Percentiles rank a stretch among this genome's conserved stretches.
Evolutionary conservation across 257 asterid species (phyloP).

Genomic region (Solanum virginianum): DNA sequence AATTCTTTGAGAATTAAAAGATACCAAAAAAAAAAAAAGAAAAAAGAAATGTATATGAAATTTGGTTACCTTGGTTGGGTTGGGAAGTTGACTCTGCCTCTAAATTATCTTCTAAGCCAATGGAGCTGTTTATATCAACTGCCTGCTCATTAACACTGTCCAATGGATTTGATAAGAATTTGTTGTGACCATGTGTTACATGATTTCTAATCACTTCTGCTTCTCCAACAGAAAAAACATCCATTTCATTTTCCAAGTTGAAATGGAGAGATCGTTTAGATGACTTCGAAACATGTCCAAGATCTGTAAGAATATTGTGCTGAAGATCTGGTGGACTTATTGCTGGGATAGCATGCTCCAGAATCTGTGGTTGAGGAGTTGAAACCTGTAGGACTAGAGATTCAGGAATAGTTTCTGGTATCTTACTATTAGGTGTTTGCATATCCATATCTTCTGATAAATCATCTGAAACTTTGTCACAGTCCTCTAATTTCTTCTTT

Average conservation of each 20-base stretch:
- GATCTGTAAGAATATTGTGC: neutral
- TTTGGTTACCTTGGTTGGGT: neutral
- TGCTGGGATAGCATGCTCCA: neutral
- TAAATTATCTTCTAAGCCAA: neutral
- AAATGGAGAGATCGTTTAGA: constrained; percentile 15
- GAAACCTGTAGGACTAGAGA: constrained; percentile 1
- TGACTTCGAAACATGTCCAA: neutral
- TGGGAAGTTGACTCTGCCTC: neutral
- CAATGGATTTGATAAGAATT: neutral
- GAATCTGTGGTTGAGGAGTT: constrained; percentile 17
- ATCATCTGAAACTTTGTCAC: neutral
- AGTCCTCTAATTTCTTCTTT: neutral
- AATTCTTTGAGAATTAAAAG: neutral
- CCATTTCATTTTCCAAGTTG: neutral
- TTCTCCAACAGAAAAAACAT: neutral
- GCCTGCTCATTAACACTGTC: neutral
- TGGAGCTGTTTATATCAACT: neutral
- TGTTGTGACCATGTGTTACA: neutral
- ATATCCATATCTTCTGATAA: neutral
- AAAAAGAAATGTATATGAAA: neutral
- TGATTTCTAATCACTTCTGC: neutral
- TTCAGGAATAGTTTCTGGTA: neutral
- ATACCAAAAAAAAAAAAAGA: neutral
- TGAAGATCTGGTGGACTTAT: neutral
- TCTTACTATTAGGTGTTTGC: neutral